A percentile compares a stretch with the other conserved stretches of the same genome.
Evolutionary conservation across 805 yeast species (phyloP).

Genomic region (Saturnispora galanensis): DNA sequence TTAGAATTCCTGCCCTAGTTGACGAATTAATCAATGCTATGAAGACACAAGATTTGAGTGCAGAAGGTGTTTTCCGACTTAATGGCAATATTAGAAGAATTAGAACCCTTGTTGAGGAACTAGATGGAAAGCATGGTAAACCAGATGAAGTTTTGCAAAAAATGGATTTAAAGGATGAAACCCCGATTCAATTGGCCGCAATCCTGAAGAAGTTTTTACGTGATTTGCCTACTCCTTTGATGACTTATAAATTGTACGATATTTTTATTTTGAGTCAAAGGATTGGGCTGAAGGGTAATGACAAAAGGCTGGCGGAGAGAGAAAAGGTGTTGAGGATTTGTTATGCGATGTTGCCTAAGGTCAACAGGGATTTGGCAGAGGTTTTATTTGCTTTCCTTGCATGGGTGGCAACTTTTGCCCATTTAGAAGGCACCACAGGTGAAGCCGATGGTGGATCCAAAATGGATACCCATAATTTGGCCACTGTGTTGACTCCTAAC

Average conservation of each 20-base stretch:
- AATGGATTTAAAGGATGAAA: conserved; percentile 51
- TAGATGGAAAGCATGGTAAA: conserved; percentile 48
- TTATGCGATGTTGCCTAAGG: conserved; percentile 70
- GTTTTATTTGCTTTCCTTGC: conserved; percentile 76
- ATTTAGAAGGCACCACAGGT: conserved; percentile 58
- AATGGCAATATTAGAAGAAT: conserved; percentile 88
- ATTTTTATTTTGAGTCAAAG: conserved; percentile 69
- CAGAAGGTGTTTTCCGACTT: conserved; percentile 91
- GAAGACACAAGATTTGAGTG: conserved; percentile 86
- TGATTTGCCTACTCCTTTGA: conserved; percentile 84
- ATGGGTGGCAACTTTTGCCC: conserved; percentile 95
- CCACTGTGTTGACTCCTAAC: conserved; percentile 93
- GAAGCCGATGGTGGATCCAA: conserved; percentile 88
- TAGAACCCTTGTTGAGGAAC: conserved; percentile 58
- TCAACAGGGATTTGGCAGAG: conserved; percentile 77
- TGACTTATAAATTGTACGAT: conserved; percentile 66
- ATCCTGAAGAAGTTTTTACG: conserved; percentile 82
- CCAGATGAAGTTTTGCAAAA: conserved; percentile 54
- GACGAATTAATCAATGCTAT: conserved; percentile 81
- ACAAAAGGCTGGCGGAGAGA: conserved; percentile 25
- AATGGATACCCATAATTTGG: conserved; percentile 92
- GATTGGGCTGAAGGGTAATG: conserved; percentile 14
- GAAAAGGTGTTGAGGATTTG: conserved; percentile 50
- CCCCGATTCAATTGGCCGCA: conserved; percentile 89
- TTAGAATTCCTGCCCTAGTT: conserved; percentile 74